Base-by-base conservation (phyloP, 169 alveolate species). In the Plasmodium inui region DNA sequence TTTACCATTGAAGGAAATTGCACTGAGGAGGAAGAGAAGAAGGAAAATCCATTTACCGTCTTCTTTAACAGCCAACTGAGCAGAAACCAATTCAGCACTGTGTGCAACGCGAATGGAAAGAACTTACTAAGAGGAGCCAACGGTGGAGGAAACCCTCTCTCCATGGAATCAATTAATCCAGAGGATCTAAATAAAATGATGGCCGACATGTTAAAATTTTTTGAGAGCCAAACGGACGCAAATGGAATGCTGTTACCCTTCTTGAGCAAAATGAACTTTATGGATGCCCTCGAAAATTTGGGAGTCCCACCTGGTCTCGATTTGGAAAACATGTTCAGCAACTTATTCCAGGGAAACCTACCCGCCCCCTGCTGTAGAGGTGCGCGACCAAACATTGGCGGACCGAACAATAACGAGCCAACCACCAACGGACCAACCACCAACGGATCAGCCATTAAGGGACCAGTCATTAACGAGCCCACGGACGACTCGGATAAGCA, bases 121-220 rank as follows among this genome's bases (percentile, higher is more conserved):
- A 82, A 57, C 34, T 12, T 12, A 5, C 71, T 82, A 0, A 55
- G 90, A 82, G 2, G 2, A 14, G 32, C 32, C 34, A 34, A 5
- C 3, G 39, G 76, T 22, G 28, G 28, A 0, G 28, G 28, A 0
- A 67, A 3, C 28, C 76, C 76, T 9, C 2, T 67, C n/a, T 17
- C 44, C 12, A 34, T 12, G 34, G 30, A 82, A 3, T 67, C 76
- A 14, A 19, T 82, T 17, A 53, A 14, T 1, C 55, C 92, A 14
- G 82, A 83, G 0, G 55, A 83, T n/a, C 14, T 85, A 9, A 76
- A 74, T 17, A 74, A 14, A 28, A 85, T 73, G 84, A 85, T 85
- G 93, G 22, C 44, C 0, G 93, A 73, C 10, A 76, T 85, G 84
- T 10, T 44, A 1, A 76, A 76, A 73, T 50, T 85, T 14, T 67